A percentile compares a stretch with the other conserved stretches of the same genome.
Conservation (phyloP, 1,139 yeast species). For the Scheffersomyces lignicola region DNA sequence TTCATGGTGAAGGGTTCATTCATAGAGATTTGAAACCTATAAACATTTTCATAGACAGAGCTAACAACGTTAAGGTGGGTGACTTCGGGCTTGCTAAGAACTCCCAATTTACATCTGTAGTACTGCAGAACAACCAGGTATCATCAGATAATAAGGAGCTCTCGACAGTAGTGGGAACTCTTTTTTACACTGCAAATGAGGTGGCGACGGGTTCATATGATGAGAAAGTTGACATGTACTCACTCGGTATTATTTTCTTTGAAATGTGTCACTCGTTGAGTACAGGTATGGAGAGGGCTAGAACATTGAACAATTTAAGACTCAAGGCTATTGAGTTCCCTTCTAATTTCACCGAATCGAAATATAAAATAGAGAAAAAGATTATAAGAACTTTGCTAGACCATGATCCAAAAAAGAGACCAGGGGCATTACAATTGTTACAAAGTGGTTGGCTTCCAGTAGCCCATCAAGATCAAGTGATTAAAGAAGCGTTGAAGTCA, state of each 20-base stretch:
- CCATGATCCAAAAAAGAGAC: constrained; percentile 77
- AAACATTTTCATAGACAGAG: constrained; percentile 91
- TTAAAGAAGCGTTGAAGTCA: constrained; percentile 83
- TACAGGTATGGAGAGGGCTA: constrained; percentile 92
- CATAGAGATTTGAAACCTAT: constrained; percentile 95
- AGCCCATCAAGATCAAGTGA: constrained; percentile 85
- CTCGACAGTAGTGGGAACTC: constrained; percentile 91
- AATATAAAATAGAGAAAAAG: constrained; percentile 57
- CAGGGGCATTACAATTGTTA: constrained; percentile 72
- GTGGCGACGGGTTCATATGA: constrained; percentile 78
- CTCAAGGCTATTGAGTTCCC: constrained; percentile 65
- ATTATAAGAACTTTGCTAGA: constrained; percentile 66
- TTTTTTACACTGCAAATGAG: constrained; percentile 89
- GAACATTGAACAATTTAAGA: constrained; percentile 64
- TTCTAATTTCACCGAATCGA: constrained; percentile 51
- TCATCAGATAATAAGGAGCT: constrained; percentile 60
- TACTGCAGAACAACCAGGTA: constrained; percentile 43
- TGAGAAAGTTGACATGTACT: constrained; percentile 94
- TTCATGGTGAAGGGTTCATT: constrained; percentile 90
- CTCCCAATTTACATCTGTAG: constrained; percentile 47
- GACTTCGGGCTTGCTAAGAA: constrained; percentile 96
- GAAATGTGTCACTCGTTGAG: constrained; percentile 85
- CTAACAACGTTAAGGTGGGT: constrained; percentile 88
- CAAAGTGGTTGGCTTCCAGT: constrained; percentile 84
- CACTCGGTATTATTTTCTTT: constrained; percentile 89